phyloP scores from a whole-genome alignment of 768 basidiomycete genomes.

The Erythrobasidium yunnanense region DNA sequence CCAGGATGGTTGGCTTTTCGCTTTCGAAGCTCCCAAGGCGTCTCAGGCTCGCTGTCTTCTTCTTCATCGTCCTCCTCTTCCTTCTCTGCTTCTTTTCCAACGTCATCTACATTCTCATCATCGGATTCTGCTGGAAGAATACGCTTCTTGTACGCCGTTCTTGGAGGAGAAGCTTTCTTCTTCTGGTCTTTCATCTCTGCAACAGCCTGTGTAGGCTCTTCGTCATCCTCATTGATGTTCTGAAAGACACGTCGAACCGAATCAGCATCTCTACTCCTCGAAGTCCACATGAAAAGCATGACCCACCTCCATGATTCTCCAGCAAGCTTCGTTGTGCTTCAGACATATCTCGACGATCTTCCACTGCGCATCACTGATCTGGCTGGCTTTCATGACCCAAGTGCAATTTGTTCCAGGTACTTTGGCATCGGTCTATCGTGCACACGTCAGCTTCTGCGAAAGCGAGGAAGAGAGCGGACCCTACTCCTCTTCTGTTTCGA shows the following conservation, averaged over 20 bases:
- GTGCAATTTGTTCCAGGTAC: neutral
- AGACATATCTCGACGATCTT: neutral
- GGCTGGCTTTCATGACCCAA: neutral
- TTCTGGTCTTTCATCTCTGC: neutral
- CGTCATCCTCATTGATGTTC: neutral
- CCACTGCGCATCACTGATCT: neutral
- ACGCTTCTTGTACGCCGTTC: neutral
- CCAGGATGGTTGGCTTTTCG: constrained; percentile 7
- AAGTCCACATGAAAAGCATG: neutral
- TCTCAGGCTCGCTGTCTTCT: too few relatives aligned
- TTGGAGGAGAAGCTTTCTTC: neutral
- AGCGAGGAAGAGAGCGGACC: neutral
- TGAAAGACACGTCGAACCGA: neutral
- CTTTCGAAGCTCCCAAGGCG: neutral
- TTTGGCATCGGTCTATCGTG: neutral
- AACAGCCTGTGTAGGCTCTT: neutral
- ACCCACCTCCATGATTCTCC: neutral
- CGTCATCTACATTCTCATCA: neutral
- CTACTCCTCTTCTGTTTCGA: neutral
- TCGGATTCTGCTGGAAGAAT: neutral
- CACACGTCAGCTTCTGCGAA: neutral
- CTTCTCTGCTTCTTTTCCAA: neutral
- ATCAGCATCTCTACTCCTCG: neutral
- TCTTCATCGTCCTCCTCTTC: too few relatives aligned
- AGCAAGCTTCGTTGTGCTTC: neutral